Evolutionary conservation across 176 grass and related monocot species (phyloP), one percentile per base, ranked within the genome.

Genomic region (Melocanna baccifera): DNA sequence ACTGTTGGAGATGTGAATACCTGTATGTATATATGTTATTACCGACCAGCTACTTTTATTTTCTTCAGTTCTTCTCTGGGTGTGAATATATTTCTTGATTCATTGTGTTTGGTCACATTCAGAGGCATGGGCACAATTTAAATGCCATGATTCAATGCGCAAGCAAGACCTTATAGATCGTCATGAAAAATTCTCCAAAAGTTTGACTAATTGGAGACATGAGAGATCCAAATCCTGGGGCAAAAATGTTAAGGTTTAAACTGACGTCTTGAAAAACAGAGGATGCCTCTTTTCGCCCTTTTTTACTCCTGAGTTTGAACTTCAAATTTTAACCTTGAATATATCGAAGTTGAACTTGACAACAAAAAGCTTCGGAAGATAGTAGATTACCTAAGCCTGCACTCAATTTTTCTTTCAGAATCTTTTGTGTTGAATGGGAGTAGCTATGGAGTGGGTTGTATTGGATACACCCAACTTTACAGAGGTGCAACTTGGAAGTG

Each of bases 1-100:
- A 98, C 93, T 53, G 77, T 85, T 83, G 92, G 95, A 37, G 22
- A 79, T 75, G 89, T 92, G 41, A 86, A 77, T 74, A 95, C 85
- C 43, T 20, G 92, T 95, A 95, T 74, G 91, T 65, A 78, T 67
- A 62, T 55, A 52, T 71, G 32, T 64, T 39, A 42, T 41, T 30
- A 8, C 67, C 55, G 26, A 50, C 18, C 29, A 67, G 30, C 32
- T 62, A 59, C 16, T 83, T 79, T 40, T 66, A 8, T 84, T 84
- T 84, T 19, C 9, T 25, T 66, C 9, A 42, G n/a, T 65, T 19
- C 2, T 80, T 71, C 80, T 39, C 4, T 9, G 9, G 29, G 34
- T 12, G 34, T 34, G 23, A 3, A 56, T 10, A 28, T 42, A 81
- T 9, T 28, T 78, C 14, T 83, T 57, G 10, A 64, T 22, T 73